Conservation (phyloP, 2,329 filamentous ascomycete species). For the Apiospora phragmitis region DNA sequence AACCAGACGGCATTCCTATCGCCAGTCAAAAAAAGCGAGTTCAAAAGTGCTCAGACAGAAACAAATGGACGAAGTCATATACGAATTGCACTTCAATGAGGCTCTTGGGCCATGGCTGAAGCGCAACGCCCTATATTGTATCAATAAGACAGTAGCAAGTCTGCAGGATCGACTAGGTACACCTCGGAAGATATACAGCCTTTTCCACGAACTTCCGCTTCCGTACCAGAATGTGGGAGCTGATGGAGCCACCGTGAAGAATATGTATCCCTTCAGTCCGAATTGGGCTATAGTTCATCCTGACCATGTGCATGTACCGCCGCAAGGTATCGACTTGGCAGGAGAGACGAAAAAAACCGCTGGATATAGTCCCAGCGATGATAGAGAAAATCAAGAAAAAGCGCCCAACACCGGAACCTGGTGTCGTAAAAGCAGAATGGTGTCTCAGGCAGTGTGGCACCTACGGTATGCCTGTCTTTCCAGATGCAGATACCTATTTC, state of each 20-base stretch:
- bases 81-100: background rate
- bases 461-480: background rate
- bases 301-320: too few relatives aligned
- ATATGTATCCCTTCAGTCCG: too few relatives aligned
- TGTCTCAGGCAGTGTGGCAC: background rate
- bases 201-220: background rate
- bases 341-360: background rate
- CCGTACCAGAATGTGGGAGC: too few relatives aligned
- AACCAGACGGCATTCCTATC: background rate
- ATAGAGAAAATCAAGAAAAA: background rate
- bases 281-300: too few relatives aligned
- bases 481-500: background rate
- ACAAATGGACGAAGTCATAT: background rate
- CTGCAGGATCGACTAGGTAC: background rate
- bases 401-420: background rate
- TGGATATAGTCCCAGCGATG: background rate
- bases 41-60: background rate
- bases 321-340: background rate
- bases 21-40: background rate
- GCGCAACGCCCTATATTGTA: background rate
- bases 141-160: background rate
- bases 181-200: background rate
- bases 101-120: background rate
- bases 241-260: too few relatives aligned
- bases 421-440: too few relatives aligned